These are phyloP conservation scores for Clausena lansium DNA, from an alignment of 345 rosid genomes.

Conservation along the genomic window DNA sequence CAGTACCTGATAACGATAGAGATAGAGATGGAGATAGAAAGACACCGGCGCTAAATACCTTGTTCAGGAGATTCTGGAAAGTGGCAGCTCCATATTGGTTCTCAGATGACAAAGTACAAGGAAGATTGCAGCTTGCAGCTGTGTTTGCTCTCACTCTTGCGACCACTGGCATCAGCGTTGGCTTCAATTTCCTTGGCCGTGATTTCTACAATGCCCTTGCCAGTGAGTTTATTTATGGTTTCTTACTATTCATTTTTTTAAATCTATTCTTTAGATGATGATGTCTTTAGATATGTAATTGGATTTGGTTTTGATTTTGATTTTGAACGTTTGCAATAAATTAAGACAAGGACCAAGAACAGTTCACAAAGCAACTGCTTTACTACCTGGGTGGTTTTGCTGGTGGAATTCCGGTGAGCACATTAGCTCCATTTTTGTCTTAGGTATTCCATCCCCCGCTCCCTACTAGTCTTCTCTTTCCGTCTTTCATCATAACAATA, in stretches of 20 bases:
- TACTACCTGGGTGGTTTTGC: constrained; percentile 90
- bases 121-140: constrained; percentile 75
- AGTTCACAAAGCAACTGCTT: constrained; percentile 77
- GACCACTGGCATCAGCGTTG: constrained; percentile 93
- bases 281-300: not conserved
- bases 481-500: not conserved
- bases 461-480: not conserved
- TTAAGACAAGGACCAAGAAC: constrained; percentile 88
- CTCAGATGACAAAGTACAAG: constrained; percentile 75
- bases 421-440: constrained; percentile 21
- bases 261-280: not conserved
- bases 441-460: constrained; percentile 24
- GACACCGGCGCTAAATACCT: constrained; percentile 38
- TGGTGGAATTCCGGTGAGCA: constrained; percentile 94
- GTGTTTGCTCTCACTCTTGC: constrained; percentile 87
- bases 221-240: constrained; percentile 35
- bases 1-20: not conserved
- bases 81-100: constrained; percentile 92
- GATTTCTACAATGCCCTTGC: constrained; percentile 96
- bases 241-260: not conserved
- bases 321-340: not conserved
- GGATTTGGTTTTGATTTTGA: not conserved
- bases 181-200: constrained; percentile 95
- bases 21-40: constrained; percentile 24
- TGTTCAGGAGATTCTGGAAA: constrained; percentile 72